Evolutionary conservation across 306 rosid genomes (phyloP).

Genomic region (Prunus mongolica): DNA sequence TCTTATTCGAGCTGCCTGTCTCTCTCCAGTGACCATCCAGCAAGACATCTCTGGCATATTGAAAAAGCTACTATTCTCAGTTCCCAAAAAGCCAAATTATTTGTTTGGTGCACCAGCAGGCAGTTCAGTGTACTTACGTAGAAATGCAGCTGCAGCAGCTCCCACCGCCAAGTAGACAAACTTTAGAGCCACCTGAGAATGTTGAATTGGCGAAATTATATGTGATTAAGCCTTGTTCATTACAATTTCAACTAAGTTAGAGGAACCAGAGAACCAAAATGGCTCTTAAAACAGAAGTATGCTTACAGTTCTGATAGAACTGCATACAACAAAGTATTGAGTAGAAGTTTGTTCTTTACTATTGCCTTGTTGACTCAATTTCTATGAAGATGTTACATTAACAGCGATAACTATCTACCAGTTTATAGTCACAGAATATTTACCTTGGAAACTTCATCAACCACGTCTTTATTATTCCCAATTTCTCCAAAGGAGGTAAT

Average conservation of each 20-base stretch:
- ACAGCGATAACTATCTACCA: not conserved
- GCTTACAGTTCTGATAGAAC: not conserved
- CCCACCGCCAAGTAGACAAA: slow-evolving; percentile 73
- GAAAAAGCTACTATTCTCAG: slow-evolving; percentile 9
- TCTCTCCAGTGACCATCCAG: slow-evolving; percentile 88
- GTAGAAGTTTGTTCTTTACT: not conserved
- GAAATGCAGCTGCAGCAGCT: slow-evolving; percentile 45
- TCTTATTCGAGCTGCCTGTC: slow-evolving; percentile 79
- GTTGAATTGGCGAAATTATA: not conserved
- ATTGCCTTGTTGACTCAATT: not conserved
- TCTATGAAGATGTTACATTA: not conserved
- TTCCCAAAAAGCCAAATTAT: slow-evolving; percentile 5
- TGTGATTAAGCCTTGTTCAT: not conserved
- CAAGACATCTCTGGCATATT: slow-evolving; percentile 62
- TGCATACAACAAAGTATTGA: no score
- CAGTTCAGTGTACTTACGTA: slow-evolving; percentile 48
- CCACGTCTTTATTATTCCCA: slow-evolving; percentile 22
- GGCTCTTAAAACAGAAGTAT: not conserved
- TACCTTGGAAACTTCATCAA: slow-evolving; percentile 61
- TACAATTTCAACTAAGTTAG: not conserved
- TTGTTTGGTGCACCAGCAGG: not conserved
- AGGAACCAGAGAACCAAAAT: not conserved
- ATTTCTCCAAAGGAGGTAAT: slow-evolving; percentile 63
- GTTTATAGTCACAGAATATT: not conserved
- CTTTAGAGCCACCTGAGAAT: slow-evolving; percentile 50